Base-by-base conservation (phyloP, 1,284 basidiomycete species). In the Kalmanozyma brasiliensis region DNA sequence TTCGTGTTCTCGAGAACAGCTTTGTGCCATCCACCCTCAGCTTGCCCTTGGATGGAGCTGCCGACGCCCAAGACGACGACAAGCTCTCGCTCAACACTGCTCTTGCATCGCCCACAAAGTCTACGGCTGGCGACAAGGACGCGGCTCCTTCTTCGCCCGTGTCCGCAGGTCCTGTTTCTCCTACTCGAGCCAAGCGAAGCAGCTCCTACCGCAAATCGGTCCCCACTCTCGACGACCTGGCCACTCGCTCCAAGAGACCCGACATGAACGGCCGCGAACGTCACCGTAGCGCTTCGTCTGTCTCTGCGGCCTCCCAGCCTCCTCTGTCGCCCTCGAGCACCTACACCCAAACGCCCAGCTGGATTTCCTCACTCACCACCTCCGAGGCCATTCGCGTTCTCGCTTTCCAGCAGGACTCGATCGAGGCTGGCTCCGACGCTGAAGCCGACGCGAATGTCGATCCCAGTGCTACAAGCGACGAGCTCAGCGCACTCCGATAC, bases 341-440 rank as follows among this genome's bases (percentile, higher is more conserved):
- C 16, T 34, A 30, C 8, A 34, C 26, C 10, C 49, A 53, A 16
- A 42, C 60, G 3, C 47, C 62, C 3, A 65, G 47, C 40, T 65
- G 62, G 62, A 53, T 65, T 33, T 46, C 47, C 2, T 49, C 62
- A 22, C 57, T 67, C 24, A 53, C 53, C 22, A 62, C 58, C 4
- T 33, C 59, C 22, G 66, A 69, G 32, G 66, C 66, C 3, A 57
- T 69, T 26, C 60, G 66, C 8, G 66, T 66, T 17, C 52, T 66
- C 8, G 64, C 64, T 2, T 59, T 56, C 49, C 52, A 56, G 33
- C 52, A 52, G 17, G 24, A 44, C 10, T 40, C 37, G 16, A 36
- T 23, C 4, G 29, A 52, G 7, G 29, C 45, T 22, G 9, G 42
- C n/a, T 24, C 29, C 17, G n/a, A 32, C 1, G 11, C 37, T 3